Evolutionary conservation across 1,284 basidiomycete genomes (phyloP).

Genomic region (Apiotrichum mycotoxinovorans): DNA sequence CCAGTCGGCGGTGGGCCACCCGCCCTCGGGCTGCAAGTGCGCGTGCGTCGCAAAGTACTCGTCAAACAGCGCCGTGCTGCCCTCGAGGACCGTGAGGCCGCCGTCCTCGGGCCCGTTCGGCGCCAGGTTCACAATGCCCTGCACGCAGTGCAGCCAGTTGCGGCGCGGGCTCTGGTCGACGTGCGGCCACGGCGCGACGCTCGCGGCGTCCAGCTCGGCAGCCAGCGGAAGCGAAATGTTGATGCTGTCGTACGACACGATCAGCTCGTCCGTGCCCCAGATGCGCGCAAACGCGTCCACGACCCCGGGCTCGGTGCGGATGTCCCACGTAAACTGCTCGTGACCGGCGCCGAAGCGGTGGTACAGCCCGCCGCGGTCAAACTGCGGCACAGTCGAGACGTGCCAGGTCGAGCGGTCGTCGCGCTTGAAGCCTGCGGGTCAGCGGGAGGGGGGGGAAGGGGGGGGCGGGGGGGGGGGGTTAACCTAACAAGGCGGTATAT

Average conservation of each 20-base stretch:
- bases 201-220: slow-evolving; percentile 25
- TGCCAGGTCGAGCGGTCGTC: slow-evolving; percentile 47
- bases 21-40: slow-evolving; percentile 36
- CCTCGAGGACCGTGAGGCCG: slow-evolving; percentile 49
- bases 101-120: slow-evolving; percentile 50
- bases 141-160: slow-evolving; percentile 45
- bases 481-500: too few relatives aligned
- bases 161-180: slow-evolving; percentile 46
- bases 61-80: slow-evolving; percentile 38
- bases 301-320: slow-evolving; percentile 39
- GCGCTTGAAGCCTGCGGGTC: slow-evolving; percentile 39
- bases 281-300: slow-evolving; percentile 44
- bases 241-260: slow-evolving; percentile 43
- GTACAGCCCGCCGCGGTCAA: slow-evolving; percentile 40
- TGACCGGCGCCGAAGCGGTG: slow-evolving; percentile 40
- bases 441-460: not conserved
- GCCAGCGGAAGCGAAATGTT: slow-evolving; percentile 47
- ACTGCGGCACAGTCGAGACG: slow-evolving; percentile 41
- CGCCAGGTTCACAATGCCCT: slow-evolving; percentile 49
- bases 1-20: slow-evolving; percentile 39
- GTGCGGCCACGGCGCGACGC: slow-evolving; percentile 44
- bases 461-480: too few relatives aligned
- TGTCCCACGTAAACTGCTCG: slow-evolving; percentile 49
- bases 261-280: slow-evolving; percentile 48
- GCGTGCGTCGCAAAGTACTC: slow-evolving; percentile 45